Percentiles rank a stretch among this genome's conserved stretches.
Conservation (phyloP, 768 basidiomycete genomes). For the Lentinula boryana region DNA sequence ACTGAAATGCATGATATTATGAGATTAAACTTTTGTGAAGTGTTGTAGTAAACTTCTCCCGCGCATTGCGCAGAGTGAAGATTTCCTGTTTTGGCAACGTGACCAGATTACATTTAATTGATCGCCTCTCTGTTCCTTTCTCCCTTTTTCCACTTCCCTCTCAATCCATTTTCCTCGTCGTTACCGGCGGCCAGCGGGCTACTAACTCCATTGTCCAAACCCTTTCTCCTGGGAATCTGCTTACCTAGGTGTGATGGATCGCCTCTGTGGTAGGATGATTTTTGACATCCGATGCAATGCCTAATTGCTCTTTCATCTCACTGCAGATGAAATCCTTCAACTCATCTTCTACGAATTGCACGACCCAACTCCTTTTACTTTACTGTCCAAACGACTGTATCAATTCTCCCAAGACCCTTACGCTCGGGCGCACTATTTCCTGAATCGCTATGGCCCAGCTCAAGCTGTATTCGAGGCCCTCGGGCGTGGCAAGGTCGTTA, state of each 20-base stretch:
- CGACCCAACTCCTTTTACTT: slow-evolving; percentile 56
- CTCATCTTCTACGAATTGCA: slow-evolving; percentile 67
- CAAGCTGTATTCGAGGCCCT: slow-evolving; percentile 75
- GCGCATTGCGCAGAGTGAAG: neutral
- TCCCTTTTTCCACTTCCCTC: slow-evolving; percentile 9
- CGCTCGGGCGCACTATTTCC: slow-evolving; percentile 73
- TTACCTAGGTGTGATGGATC: slow-evolving; percentile 17
- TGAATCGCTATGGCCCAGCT: slow-evolving; percentile 62
- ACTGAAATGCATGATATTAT: neutral
- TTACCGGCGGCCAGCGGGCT: neutral
- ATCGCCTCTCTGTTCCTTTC: neutral
- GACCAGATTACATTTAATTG: neutral
- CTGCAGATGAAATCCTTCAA: slow-evolving; percentile 59
- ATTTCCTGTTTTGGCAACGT: neutral
- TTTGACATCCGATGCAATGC: slow-evolving; percentile 5
- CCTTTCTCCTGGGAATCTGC: neutral
- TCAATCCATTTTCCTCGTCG: slow-evolving; percentile 9
- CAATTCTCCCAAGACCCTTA: slow-evolving; percentile 67
- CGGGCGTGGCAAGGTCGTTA: slow-evolving; percentile 61
- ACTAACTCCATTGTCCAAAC: neutral
- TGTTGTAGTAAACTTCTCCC: neutral
- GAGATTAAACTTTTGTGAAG: neutral
- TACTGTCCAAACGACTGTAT: slow-evolving; percentile 52
- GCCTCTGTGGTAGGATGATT: neutral
- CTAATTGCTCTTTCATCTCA: neutral